phyloP scores from a whole-genome alignment of 2,329 filamentous ascomycete species.

The Aspergillus pseudoviridinutans region DNA sequence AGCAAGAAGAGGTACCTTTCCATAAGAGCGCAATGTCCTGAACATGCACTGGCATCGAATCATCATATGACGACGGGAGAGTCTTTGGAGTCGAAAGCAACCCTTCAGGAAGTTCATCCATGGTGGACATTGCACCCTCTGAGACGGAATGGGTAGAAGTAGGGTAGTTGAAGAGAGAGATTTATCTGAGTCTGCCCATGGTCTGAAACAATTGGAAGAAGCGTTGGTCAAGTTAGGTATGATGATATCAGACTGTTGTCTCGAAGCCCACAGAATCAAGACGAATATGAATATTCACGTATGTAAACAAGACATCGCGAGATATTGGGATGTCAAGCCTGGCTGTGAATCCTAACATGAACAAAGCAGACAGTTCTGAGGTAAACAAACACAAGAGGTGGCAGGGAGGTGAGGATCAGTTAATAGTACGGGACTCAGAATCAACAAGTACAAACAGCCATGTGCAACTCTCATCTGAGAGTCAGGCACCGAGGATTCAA shows the following conservation, averaged over 20 bases:
- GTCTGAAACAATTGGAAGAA: background rate
- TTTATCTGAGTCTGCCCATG: background rate
- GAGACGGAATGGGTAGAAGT: background rate
- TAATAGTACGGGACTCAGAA: background rate
- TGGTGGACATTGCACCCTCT: conserved; percentile 12
- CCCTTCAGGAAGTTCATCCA: conserved; percentile 40
- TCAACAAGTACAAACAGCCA: background rate
- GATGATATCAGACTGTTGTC: background rate
- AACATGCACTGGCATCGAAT: conserved; percentile 34
- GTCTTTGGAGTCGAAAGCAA: conserved; percentile 40
- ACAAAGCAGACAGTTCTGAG: background rate
- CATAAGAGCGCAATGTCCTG: conserved; percentile 45
- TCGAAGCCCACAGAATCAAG: background rate
- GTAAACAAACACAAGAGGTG: background rate
- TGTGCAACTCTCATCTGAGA: too few relatives aligned
- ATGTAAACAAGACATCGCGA: background rate
- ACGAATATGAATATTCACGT: background rate
- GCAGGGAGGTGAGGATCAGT: background rate
- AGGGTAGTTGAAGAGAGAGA: background rate
- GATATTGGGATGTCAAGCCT: background rate
- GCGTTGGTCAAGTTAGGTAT: background rate
- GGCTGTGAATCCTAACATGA: background rate
- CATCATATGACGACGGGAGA: conserved; percentile 35
- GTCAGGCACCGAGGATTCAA: background rate
- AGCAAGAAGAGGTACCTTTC: conserved; percentile 40